A percentile compares a stretch with the other conserved stretches of the same genome.
These are phyloP conservation scores for Trypethelium eluteriae DNA, from an alignment of 495 filamentous ascomycete species.

Conservation along the genomic window DNA sequence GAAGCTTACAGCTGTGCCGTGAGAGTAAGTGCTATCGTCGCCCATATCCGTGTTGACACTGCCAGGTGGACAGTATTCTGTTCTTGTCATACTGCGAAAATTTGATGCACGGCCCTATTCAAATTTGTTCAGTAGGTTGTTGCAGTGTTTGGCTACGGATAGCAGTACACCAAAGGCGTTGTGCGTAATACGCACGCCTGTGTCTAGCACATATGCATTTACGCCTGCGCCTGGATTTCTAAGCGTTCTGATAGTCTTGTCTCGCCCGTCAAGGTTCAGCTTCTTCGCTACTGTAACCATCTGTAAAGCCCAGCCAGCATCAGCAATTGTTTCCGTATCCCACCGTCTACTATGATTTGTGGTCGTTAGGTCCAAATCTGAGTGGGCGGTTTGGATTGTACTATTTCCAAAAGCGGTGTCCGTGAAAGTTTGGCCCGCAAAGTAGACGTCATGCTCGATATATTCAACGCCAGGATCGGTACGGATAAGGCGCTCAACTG, in stretches of 20 bases:
- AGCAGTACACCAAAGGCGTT: neutral
- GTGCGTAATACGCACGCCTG: neutral
- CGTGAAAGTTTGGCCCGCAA: neutral
- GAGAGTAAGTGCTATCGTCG: neutral
- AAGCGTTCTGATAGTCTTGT: neutral
- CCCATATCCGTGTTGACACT: neutral
- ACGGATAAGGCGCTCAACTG: neutral
- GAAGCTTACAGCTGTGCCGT: constrained; percentile 1
- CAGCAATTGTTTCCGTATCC: neutral
- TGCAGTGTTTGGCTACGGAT: neutral
- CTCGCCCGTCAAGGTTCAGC: neutral
- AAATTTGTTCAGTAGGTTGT: neutral
- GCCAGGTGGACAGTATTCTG: neutral
- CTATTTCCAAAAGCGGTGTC: too few species aligned
- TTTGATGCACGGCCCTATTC: constrained; percentile 4
- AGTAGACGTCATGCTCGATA: neutral
- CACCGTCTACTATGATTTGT: neutral
- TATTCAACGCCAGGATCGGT: constrained; percentile 5
- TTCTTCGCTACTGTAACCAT: neutral
- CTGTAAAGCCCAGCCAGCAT: neutral
- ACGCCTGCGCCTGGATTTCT: neutral
- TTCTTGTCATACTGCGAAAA: neutral
- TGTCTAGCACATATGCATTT: constrained; percentile 8
- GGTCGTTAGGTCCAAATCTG: neutral
- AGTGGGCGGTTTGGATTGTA: neutral